Base-by-base conservation (phyloP, 805 yeast genomes). In the Metschnikowia shivogae region DNA sequence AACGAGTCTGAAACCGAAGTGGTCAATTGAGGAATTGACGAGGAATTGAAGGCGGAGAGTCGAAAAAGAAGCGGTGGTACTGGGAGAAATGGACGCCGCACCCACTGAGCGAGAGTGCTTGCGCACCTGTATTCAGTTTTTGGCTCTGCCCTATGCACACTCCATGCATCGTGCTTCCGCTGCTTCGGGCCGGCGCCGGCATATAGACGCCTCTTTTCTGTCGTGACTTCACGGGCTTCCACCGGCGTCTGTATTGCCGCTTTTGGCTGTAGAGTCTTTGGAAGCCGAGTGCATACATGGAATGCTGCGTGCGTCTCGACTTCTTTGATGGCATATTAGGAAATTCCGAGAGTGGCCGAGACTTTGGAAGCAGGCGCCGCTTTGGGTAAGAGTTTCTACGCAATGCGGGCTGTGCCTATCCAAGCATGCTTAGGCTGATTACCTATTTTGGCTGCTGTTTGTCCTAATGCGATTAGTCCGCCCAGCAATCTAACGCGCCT, bases 401-500 rank as follows among this genome's bases (percentile, higher is more conserved):
- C 17, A 17, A 17, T 17, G 3, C 17, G 17, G 17, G 3, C 17
- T 17, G 20, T 13, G 29, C 29, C 22, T 12, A 14, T 32, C 3
- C 17, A 17, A 17, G 3, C 17, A 17, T 17, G 17, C 17, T 17
- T 17, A 3, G 17, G 17, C 8, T 22, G 6, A 22, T 22, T 22
- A 7, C 26, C 20, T 14, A 17, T 36, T 36, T 24, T 13, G 8
- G 39, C 14, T 20, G 28, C 10, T 11, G 14, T 8, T 17, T 17
- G 32, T 28, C 33, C 39, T 12, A 36, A 27, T 28, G 39, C 39
- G 39, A 19, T 10, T 6, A 14, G 32, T 13, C 30, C 26, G 39
- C 39, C 39, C 39, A 36, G 39, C 33, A 36, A 36, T 12, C 26
- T 29, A 17, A 27, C 17, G 39, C 39, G 24, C 39, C n/a, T 19